A percentile compares a stretch with the other conserved stretches of the same genome.
phyloP scores from a whole-genome alignment of 331 rosid genomes.

The Quercus tomentella region DNA sequence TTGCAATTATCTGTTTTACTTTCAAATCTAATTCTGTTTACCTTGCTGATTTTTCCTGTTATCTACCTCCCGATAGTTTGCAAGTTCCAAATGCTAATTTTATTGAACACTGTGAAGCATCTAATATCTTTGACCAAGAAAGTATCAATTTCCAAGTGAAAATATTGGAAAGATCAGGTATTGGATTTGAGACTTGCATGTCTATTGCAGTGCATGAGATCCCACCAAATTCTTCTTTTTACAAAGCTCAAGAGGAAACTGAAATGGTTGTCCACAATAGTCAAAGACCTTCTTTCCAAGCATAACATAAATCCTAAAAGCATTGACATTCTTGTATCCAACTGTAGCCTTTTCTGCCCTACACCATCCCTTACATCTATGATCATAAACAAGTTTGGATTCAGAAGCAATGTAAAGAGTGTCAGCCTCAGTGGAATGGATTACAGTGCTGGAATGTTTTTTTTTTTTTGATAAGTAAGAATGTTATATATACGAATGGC shows the following conservation, averaged over 20 bases:
- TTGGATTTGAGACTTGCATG: constrained; percentile 54
- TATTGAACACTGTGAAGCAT: constrained; percentile 31
- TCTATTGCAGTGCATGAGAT: constrained; percentile 44
- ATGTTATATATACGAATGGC: too few species aligned
- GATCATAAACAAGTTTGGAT: constrained; percentile 58
- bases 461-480: too few species aligned
- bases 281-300: constrained; percentile 43
- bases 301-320: constrained; percentile 49
- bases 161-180: constrained; percentile 59
- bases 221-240: constrained; percentile 36
- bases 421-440: constrained; percentile 70
- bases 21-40: constrained; percentile 18
- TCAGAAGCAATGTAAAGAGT: constrained; percentile 54
- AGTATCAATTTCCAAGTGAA: constrained; percentile 36
- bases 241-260: constrained; percentile 29
- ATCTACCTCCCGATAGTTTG: constrained; percentile 42
- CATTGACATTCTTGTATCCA: constrained; percentile 69
- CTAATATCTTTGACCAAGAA: constrained; percentile 15
- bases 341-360: constrained; percentile 72
- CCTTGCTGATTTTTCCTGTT: constrained; percentile 54
- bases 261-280: constrained; percentile 52
- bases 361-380: constrained; percentile 66
- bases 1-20: background rate
- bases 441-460: constrained; percentile 74
- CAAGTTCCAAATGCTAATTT: constrained; percentile 29